These are phyloP conservation scores for Talaromyces liani DNA, from an alignment of 495 filamentous ascomycete species.

Conservation along the genomic window DNA sequence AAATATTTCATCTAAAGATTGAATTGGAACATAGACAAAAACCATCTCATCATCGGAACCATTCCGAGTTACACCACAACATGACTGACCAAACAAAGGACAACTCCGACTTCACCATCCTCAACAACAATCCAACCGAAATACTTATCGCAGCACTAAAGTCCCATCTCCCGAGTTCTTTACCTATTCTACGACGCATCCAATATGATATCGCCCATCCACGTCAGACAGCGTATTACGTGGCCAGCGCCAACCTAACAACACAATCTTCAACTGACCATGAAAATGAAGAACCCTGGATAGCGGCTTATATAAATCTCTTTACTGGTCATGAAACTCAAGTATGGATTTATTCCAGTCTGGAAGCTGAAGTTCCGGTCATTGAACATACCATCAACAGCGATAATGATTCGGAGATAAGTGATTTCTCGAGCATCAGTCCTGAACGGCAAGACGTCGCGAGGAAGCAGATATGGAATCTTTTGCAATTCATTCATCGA, in stretches of 20 bases:
- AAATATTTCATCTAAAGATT: too few species aligned
- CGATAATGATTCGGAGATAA: slow-evolving; percentile 5
- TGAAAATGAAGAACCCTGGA: slow-evolving; percentile 23
- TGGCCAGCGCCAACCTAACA: slow-evolving; percentile 32
- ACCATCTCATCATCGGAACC: background rate
- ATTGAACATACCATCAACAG: background rate
- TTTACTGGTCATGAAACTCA: slow-evolving; percentile 51
- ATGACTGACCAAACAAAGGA: background rate
- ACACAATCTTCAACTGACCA: slow-evolving; percentile 9
- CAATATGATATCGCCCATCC: slow-evolving; percentile 40
- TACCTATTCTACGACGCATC: slow-evolving; percentile 50
- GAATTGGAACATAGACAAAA: background rate
- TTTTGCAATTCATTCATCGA: background rate
- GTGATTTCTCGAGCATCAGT: background rate
- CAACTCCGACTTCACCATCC: background rate
- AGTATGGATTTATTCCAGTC: slow-evolving; percentile 49
- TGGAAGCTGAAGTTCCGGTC: slow-evolving; percentile 31
- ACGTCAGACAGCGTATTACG: slow-evolving; percentile 32
- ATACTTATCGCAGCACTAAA: slow-evolving; percentile 36
- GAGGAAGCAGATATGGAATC: slow-evolving; percentile 1
- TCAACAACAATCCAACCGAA: slow-evolving; percentile 22
- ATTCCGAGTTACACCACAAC: background rate
- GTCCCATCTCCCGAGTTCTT: slow-evolving; percentile 45
- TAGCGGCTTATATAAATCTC: slow-evolving; percentile 52
- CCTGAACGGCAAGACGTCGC: background rate